Base-by-base conservation (phyloP, 768 basidiomycete genomes). In the Flagelloscypha sp. region DNA sequence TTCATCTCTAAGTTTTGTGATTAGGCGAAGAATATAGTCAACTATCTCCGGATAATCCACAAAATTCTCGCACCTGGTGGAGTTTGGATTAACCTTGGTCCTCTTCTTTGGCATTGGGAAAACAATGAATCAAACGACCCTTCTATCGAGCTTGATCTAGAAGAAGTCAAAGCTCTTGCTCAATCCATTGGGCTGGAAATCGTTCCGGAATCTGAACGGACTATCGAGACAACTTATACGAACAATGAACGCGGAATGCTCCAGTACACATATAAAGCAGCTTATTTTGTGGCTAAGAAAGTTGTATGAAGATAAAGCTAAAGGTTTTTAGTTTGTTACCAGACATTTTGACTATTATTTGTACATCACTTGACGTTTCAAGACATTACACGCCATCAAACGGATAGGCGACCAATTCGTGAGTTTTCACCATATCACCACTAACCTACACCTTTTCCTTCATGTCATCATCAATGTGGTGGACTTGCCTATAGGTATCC, bases 31-130 rank as follows among this genome's bases (percentile, higher is more conserved):
- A 94, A 97, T 52, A 76, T 97, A 22, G 74, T 94, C 12, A 84
- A 84, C 40, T 97, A 93, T 52, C 70, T 97, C 10, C 76, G 82
- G n/a, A 76, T 85, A 33, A 82, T 97, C 30, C 80, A 90, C 58
- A 65, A 66, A 2, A 78, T 94, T 18, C 69, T 99, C 9, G 78
- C 79, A 6, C 84, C 81, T 0, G 88, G 82, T 15, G 94, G 93
- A 1, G 70, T 90, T 5, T 95, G 90, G 90, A 80, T 95, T 43
- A 97, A 97, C 52, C 61, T 90, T 7, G 85, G 93, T 3, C 94
- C 94, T 0, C 61, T 94, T 1, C 60, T 97, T n/a, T 98, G 94
- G 93, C 94, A 98, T 54, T 97, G 80, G 57, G 93, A 97, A 51
- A 93, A 94, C 57, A 90, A 87, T 50, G 68, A 55, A 36, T 74